phyloP scores from a whole-genome alignment of 108 stramenopile species.

The Nannochloropsis granulata region DNA sequence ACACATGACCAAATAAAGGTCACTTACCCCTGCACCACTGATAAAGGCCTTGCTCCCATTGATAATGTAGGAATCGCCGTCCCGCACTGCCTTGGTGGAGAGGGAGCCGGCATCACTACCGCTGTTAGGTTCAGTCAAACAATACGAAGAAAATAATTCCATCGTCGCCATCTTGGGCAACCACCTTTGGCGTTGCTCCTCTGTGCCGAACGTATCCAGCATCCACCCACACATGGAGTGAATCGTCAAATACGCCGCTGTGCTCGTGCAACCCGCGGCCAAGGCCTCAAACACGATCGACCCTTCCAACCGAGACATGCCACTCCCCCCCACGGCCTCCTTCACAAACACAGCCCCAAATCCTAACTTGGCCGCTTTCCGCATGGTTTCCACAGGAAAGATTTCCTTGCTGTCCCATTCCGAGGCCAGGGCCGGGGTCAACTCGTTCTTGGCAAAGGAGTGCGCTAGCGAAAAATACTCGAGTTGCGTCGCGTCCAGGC shows the following conservation, averaged over 20 bases:
- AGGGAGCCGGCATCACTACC: slow-evolving; percentile 30
- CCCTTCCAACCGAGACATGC: slow-evolving; percentile 17
- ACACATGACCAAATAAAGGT: slow-evolving; percentile 37
- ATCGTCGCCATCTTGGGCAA: slow-evolving; percentile 26
- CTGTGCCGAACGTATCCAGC: slow-evolving; percentile 29
- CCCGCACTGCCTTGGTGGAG: slow-evolving; percentile 9
- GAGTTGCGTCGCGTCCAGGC: slow-evolving; percentile 17
- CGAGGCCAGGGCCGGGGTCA: slow-evolving; percentile 13
- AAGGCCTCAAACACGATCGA: slow-evolving; percentile 29
- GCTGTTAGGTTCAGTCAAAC: slow-evolving; percentile 25
- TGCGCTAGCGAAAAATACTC: slow-evolving; percentile 11
- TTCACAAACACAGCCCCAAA: slow-evolving; percentile 22
- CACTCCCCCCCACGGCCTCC: slow-evolving; percentile 23
- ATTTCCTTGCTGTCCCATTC: slow-evolving; percentile 28
- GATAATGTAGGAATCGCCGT: slow-evolving; percentile 47
- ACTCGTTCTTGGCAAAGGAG: slow-evolving; percentile 17
- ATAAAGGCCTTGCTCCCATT: slow-evolving; percentile 38
- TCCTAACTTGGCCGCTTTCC: slow-evolving; percentile 26
- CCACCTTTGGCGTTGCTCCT: slow-evolving; percentile 3
- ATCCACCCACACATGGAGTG: slow-evolving; percentile 41
- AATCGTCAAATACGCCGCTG: slow-evolving; percentile 35
- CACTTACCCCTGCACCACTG: slow-evolving; percentile 30
- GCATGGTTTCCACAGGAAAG: slow-evolving; percentile 27
- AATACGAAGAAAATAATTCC: slow-evolving; percentile 30
- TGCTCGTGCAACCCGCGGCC: slow-evolving; percentile 26